Evolutionary conservation across 192 early-diverging fungal species (phyloP).

Genomic region (Chytriomyces sp.): DNA sequence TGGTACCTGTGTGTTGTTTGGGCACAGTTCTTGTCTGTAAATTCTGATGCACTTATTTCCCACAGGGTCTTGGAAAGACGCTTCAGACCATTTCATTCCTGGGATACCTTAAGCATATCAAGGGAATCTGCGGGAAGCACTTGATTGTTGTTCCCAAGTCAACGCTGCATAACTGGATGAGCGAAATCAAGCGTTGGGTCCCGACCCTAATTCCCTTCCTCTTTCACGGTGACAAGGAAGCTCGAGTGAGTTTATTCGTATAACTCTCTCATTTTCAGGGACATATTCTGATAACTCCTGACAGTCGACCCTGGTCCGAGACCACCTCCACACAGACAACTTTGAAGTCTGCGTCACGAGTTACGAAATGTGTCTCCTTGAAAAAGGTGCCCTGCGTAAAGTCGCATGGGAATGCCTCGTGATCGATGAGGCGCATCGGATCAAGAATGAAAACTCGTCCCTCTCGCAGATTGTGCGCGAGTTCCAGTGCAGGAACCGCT

Average conservation of each 20-base stretch:
- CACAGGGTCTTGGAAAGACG: slow-evolving; percentile 91
- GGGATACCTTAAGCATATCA: slow-evolving; percentile 87
- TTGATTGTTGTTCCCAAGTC: slow-evolving; percentile 97
- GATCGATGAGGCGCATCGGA: slow-evolving; percentile 80
- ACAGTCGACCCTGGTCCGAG: slow-evolving; percentile 29
- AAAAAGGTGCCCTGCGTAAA: slow-evolving; percentile 83
- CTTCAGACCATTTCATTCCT: slow-evolving; percentile 96
- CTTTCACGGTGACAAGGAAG: slow-evolving; percentile 87
- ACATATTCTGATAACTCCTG: background rate
- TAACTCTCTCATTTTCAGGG: slow-evolving; percentile 12
- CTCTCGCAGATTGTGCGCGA: slow-evolving; percentile 93
- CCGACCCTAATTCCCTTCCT: slow-evolving; percentile 86
- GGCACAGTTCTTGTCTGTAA: background rate
- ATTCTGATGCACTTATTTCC: background rate
- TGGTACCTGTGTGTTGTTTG: slow-evolving; percentile 56
- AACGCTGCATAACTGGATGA: slow-evolving; percentile 94
- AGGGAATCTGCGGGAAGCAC: slow-evolving; percentile 81
- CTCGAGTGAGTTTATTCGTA: slow-evolving; percentile 58
- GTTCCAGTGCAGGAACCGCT: slow-evolving; percentile 82
- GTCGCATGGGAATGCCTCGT: slow-evolving; percentile 76
- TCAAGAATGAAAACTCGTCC: slow-evolving; percentile 93
- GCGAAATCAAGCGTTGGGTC: slow-evolving; percentile 89
- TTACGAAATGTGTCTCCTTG: slow-evolving; percentile 93
- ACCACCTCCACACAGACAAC: slow-evolving; percentile 40
- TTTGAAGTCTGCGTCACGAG: slow-evolving; percentile 96